Percentiles rank a stretch among this genome's conserved stretches.
Evolutionary conservation across 2,329 filamentous ascomycete species (phyloP).

Genomic region (Lecanoromycetidae sp.): DNA sequence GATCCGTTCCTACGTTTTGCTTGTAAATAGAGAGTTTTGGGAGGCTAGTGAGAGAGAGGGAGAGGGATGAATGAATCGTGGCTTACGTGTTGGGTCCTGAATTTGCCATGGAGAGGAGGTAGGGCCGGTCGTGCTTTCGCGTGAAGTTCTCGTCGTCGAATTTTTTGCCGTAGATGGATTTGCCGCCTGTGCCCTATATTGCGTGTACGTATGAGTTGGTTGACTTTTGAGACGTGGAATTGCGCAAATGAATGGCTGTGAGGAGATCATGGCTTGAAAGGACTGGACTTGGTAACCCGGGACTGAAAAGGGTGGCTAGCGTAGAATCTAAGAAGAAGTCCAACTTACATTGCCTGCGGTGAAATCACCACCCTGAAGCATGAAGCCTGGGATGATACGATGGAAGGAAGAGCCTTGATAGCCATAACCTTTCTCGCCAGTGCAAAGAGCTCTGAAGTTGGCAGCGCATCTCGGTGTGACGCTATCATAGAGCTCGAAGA

Average conservation of each 20-base stretch:
- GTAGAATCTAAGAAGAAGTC: background rate
- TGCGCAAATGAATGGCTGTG: background rate
- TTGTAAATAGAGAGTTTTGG: background rate
- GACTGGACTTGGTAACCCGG: no score
- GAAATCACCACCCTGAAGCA: conserved; percentile 75
- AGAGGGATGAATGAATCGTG: background rate
- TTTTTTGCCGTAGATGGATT: conserved; percentile 91
- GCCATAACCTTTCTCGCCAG: conserved; percentile 65
- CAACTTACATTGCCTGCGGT: conserved; percentile 39
- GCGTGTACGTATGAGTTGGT: conserved; percentile 43
- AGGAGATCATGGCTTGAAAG: no score
- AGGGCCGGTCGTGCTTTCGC: conserved; percentile 58
- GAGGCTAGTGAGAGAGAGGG: background rate
- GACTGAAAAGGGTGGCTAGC: no score
- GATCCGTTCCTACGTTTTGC: conserved; percentile 48
- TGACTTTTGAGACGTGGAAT: background rate
- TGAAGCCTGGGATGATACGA: conserved; percentile 84
- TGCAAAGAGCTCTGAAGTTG: conserved; percentile 80
- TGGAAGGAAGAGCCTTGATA: conserved; percentile 79
- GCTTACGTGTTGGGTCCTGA: conserved; percentile 79
- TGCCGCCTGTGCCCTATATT: conserved; percentile 69
- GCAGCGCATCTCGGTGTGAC: conserved; percentile 74
- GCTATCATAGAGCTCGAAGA: conserved; percentile 76
- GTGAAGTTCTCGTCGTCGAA: conserved; percentile 88
- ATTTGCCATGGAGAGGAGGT: conserved; percentile 88